Evolutionary conservation across 1,139 yeast genomes (phyloP).

Genomic region (Scheffersomyces quercinus): DNA sequence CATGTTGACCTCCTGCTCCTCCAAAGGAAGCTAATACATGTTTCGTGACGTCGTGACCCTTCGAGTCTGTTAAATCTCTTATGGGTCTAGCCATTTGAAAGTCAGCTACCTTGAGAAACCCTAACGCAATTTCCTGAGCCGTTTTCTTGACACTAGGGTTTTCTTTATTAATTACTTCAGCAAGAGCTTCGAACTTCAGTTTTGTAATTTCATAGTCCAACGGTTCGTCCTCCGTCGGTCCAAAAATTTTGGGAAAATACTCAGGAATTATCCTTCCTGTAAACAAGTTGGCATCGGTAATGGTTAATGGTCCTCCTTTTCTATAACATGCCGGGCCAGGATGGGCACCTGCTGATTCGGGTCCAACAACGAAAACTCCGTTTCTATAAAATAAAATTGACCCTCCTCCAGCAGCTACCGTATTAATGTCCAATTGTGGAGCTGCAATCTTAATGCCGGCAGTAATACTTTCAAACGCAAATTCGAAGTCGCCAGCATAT

Average conservation of each 20-base stretch:
- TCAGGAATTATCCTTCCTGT: conserved; percentile 52
- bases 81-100: conserved; percentile 24
- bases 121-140: conserved; percentile 21
- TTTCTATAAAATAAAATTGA: conserved; percentile 50
- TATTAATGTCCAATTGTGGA: conserved; percentile 58
- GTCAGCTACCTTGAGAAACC: conserved; percentile 22
- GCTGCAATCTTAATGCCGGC: conserved; percentile 58
- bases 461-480: conserved; percentile 53
- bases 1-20: conserved; percentile 27
- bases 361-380: conserved; percentile 55
- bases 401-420: conserved; percentile 66
- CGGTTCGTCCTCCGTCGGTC: conserved; percentile 50
- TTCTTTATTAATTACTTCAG: conserved; percentile 43
- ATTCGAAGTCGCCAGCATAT: conserved; percentile 44
- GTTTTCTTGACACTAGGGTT: conserved; percentile 24
- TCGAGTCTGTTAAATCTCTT: conserved; percentile 22
- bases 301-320: conserved; percentile 57
- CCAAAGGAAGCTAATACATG: conserved; percentile 23
- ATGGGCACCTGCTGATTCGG: conserved; percentile 57
- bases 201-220: conserved; percentile 43
- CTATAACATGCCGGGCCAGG: conserved; percentile 63
- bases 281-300: conserved; percentile 55
- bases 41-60: conserved; percentile 21
- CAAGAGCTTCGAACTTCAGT: conserved; percentile 38
- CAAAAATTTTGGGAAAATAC: conserved; percentile 54